These are phyloP conservation scores for Rhizopogon rudus DNA, from an alignment of 768 basidiomycete species.

Conservation along the genomic window DNA sequence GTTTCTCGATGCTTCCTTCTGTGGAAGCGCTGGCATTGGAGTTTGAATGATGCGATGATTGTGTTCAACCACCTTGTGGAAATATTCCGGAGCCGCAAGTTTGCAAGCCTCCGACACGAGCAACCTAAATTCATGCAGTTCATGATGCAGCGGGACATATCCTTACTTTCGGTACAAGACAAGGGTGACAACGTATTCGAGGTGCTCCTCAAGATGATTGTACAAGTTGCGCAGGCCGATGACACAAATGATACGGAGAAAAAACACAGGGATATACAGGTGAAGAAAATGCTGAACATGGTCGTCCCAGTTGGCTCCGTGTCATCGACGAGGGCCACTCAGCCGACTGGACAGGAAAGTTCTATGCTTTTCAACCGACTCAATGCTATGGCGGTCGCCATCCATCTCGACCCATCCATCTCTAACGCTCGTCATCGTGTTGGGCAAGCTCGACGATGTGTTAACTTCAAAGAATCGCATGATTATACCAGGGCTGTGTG, in stretches of 20 bases:
- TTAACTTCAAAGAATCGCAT: constrained; percentile 64
- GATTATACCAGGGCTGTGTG: constrained; percentile 59
- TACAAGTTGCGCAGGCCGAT: constrained; percentile 47
- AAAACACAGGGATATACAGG: constrained; percentile 35
- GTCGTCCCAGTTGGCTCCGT: constrained; percentile 69
- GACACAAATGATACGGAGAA: constrained; percentile 22
- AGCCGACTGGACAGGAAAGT: constrained; percentile 49
- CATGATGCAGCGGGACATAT: constrained; percentile 50
- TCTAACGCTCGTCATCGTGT: constrained; percentile 48
- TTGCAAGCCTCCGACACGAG: constrained; percentile 64
- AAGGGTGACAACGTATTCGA: constrained; percentile 66
- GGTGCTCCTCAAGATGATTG: constrained; percentile 78
- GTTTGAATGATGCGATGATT: constrained; percentile 45
- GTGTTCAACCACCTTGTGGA: constrained; percentile 63
- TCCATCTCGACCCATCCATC: constrained; percentile 57
- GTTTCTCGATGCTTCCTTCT: constrained; percentile 72
- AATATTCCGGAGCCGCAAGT: constrained; percentile 74
- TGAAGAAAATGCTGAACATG: constrained; percentile 67
- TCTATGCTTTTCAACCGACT: constrained; percentile 84
- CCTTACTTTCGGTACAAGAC: constrained; percentile 45
- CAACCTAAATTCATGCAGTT: constrained; percentile 67
- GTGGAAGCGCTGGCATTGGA: constrained; percentile 75
- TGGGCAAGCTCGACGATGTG: constrained; percentile 60
- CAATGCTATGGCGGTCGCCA: constrained; percentile 62
- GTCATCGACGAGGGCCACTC: constrained; percentile 50